A percentile compares a stretch with the other conserved stretches of the same genome.
Evolutionary conservation across 495 filamentous ascomycete species (phyloP).

Genomic region (Penicillium bovifimosum): DNA sequence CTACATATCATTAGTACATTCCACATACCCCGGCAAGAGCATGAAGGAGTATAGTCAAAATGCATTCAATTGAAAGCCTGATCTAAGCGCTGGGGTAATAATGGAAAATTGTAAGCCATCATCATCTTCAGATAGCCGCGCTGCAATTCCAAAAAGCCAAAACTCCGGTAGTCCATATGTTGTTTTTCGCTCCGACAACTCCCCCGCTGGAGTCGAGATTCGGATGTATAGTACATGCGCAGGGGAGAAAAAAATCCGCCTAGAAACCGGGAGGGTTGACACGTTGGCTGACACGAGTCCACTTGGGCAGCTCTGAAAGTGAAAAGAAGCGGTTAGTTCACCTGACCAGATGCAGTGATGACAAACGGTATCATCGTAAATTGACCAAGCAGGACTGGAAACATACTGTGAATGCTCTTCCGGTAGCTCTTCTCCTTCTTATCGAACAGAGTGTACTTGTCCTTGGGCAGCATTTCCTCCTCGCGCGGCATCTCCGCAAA

Average conservation of each 20-base stretch:
- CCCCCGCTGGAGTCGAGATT: constrained; percentile 1
- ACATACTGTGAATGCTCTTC: constrained; percentile 95
- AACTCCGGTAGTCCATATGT: constrained; percentile 36
- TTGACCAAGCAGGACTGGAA: not conserved
- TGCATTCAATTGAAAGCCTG: constrained; percentile 16
- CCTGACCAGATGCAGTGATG: not conserved
- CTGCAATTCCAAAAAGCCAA: constrained; percentile 31
- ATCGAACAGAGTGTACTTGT: constrained; percentile 98
- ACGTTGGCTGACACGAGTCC: constrained; percentile 89
- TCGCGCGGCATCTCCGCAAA: constrained; percentile 93
- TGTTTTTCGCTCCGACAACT: constrained; percentile 15
- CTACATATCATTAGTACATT: constrained; percentile 9
- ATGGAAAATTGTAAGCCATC: constrained; percentile 27
- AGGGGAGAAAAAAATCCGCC: constrained; percentile 16
- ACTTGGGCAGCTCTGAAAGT: constrained; percentile 80
- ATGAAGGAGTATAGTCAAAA: constrained; percentile 2
- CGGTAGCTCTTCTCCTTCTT: constrained; percentile 91
- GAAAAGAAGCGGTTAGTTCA: not conserved
- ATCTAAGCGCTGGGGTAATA: constrained; percentile 24
- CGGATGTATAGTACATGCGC: constrained; percentile 34
- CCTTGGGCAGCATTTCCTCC: constrained; percentile 89
- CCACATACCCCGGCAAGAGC: constrained; percentile 2
- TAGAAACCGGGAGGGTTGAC: constrained; percentile 93
- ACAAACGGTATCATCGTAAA: not conserved
- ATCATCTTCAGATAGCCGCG: constrained; percentile 10